Conservation (phyloP, 352 stramenopile genomes). For the Globisporangium solare region DNA sequence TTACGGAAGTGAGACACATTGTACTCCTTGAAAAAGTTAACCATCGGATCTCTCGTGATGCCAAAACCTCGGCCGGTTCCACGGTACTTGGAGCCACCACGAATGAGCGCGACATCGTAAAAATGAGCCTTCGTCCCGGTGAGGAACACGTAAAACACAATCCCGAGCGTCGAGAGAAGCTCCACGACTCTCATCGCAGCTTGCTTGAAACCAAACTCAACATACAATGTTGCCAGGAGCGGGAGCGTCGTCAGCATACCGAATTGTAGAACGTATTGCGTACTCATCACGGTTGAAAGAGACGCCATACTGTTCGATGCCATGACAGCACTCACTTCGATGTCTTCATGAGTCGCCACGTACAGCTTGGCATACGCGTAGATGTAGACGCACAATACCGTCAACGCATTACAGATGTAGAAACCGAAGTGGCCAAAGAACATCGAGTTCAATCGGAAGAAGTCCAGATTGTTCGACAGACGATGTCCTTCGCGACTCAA, state of each 20-base stretch:
- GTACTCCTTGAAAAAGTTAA: conserved; percentile 89
- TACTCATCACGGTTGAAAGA: conserved; percentile 77
- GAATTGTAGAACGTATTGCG: conserved; percentile 85
- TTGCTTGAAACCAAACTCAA: conserved; percentile 79
- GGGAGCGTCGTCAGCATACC: conserved; percentile 81
- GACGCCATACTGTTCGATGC: conserved; percentile 55
- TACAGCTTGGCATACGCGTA: conserved; percentile 87
- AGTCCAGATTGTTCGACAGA: conserved; percentile 73
- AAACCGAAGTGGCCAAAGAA: conserved; percentile 87
- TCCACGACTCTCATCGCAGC: conserved; percentile 71
- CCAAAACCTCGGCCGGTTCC: conserved; percentile 83
- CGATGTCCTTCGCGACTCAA: conserved; percentile 80
- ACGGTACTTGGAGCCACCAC: conserved; percentile 82
- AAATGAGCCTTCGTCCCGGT: conserved; percentile 86
- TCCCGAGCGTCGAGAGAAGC: conserved; percentile 70
- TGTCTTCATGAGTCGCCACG: conserved; percentile 62
- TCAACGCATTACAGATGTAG: conserved; percentile 88
- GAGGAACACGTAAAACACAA: conserved; percentile 87
- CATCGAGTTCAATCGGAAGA: conserved; percentile 87
- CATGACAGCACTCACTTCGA: conserved; percentile 53
- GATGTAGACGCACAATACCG: conserved; percentile 81
- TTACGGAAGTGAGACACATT: conserved; percentile 86
- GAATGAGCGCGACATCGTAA: conserved; percentile 80
- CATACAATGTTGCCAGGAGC: conserved; percentile 68
- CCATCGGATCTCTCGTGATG: conserved; percentile 83